A percentile compares a stretch with the other conserved stretches of the same genome.
These are phyloP conservation scores for Dryadomyces quercivorus DNA, from an alignment of 2,329 filamentous ascomycete species.

Conservation along the genomic window DNA sequence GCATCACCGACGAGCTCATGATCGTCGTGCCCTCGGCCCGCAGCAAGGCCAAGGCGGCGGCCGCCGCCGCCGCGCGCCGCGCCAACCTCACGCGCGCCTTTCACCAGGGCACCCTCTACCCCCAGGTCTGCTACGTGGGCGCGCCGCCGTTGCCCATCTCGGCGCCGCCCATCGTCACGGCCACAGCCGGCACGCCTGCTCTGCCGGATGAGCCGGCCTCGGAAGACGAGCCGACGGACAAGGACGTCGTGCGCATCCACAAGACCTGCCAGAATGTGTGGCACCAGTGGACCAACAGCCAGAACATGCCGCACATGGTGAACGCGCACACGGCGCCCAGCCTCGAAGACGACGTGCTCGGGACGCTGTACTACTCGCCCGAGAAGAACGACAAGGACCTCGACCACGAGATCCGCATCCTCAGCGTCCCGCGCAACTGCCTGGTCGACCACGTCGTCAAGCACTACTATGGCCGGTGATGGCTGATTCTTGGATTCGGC, in stretches of 20 bases:
- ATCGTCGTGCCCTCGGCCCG: conserved; percentile 13
- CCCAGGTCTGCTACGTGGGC: too few relatives aligned
- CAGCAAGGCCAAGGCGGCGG: conserved; percentile 1
- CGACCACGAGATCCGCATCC: conserved; percentile 3
- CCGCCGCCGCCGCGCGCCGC: too few relatives aligned
- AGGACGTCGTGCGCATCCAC: neutral
- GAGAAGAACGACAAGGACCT: neutral
- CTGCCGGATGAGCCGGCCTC: too few relatives aligned
- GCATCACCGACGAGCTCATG: conserved; percentile 22
- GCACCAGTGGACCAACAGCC: conserved; percentile 7
- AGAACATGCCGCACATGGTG: neutral
- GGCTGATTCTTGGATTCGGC: neutral
- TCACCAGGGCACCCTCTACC: too few relatives aligned
- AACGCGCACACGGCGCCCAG: too few relatives aligned
- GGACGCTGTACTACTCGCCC: neutral
- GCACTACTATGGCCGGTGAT: neutral
- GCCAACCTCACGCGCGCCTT: too few relatives aligned
- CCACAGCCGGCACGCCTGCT: too few relatives aligned
- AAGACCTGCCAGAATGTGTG: conserved; percentile 7
- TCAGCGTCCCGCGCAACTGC: conserved; percentile 1
- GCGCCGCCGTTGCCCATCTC: too few relatives aligned
- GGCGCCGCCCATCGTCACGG: too few relatives aligned
- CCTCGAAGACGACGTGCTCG: neutral
- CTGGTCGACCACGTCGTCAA: neutral
- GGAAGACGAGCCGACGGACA: too few relatives aligned